Percentiles rank a stretch among this genome's conserved stretches.
These are phyloP conservation scores for Calamus simplicifolius DNA, from an alignment of 176 grass and related monocot species.

Conservation along the genomic window DNA sequence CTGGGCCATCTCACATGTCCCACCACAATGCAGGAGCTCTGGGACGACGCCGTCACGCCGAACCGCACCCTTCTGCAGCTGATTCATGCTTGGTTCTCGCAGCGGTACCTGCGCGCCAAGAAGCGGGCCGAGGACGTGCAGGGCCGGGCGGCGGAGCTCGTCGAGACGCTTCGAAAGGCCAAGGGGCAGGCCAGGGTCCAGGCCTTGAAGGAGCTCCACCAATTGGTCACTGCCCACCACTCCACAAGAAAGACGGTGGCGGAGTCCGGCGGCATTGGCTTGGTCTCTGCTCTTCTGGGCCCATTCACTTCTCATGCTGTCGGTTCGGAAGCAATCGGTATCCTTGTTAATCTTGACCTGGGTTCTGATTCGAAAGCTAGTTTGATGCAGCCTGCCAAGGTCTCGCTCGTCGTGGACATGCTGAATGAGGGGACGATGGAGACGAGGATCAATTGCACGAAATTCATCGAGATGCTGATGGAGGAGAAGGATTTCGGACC, in stretches of 20 bases:
- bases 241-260: conserved; percentile 63
- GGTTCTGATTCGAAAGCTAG: conserved; percentile 48
- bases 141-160: conserved; percentile 71
- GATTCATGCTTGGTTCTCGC: conserved; percentile 95
- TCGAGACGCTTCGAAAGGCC: conserved; percentile 52
- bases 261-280: conserved; percentile 42
- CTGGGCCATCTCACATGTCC: conserved; percentile 92
- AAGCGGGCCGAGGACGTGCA: conserved; percentile 88
- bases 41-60: conserved; percentile 79
- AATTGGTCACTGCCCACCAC: conserved; percentile 40
- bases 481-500: conserved; percentile 74
- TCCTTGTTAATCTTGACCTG: conserved; percentile 55
- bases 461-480: conserved; percentile 72
- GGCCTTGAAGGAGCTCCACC: conserved; percentile 55
- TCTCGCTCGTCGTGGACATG: conserved; percentile 86
- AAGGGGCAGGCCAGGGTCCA: conserved; percentile 78
- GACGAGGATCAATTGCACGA: conserved; percentile 79
- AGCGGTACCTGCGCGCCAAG: conserved; percentile 66
- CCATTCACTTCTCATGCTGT: conserved; percentile 87
- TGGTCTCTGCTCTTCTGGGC: conserved; percentile 60
- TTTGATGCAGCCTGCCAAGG: conserved; percentile 83
- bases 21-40: conserved; percentile 98
- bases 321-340: conserved; percentile 75
- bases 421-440: conserved; percentile 83
- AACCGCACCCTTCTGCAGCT: conserved; percentile 85